Base-by-base conservation (phyloP, 805 yeast genomes). In the Pichia manshurica region DNA sequence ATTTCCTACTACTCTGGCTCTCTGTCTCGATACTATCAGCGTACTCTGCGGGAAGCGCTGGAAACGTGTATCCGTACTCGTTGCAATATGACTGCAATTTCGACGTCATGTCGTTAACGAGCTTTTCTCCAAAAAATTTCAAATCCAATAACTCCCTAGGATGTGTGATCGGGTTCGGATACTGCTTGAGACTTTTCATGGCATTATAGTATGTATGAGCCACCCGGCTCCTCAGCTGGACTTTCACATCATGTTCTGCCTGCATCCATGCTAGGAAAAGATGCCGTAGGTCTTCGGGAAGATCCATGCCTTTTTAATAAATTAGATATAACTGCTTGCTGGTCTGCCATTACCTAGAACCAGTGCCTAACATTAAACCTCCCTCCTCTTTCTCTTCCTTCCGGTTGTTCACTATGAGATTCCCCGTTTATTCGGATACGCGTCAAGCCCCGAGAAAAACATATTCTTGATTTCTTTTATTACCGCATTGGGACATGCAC, bases 111-210 rank as follows among this genome's bases (percentile, higher is more conserved):
- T 65, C 58, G 2, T 62, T 66, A 31, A 85, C 78, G 7, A 86
- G 80, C 47, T 82, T 80, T 12, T 78, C 82, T 1, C 98, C 98
- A 32, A 91, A 73, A 40, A 71, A 84, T 48, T 75, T 82, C 37
- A 91, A 71, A 54, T 72, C 70, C 15, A 65, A 63, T 39, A 91
- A 68, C 44, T 85, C 81, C 29, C 67, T 65, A 1, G 93, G 86
- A 48, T 75, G 76, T 31, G 60, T 56, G 22, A 86, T 71, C 12
- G 69, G 66, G 0, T 63, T 71, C 0, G 74, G 74, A 44, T 70
- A 68, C 2, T 66, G 66, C 39, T 67, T 61, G 22, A 89, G 58
- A 29, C 75, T 71, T 23, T 72, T 78, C 44, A 75, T 60, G 0
- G 95, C 95, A 51, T 73, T 72, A 44, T 67, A 64, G 56, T 81